Percentiles rank a stretch among this genome's conserved stretches.
Evolutionary conservation across 305 asterid species (phyloP).

Genomic region (Rubia tinctorum): DNA sequence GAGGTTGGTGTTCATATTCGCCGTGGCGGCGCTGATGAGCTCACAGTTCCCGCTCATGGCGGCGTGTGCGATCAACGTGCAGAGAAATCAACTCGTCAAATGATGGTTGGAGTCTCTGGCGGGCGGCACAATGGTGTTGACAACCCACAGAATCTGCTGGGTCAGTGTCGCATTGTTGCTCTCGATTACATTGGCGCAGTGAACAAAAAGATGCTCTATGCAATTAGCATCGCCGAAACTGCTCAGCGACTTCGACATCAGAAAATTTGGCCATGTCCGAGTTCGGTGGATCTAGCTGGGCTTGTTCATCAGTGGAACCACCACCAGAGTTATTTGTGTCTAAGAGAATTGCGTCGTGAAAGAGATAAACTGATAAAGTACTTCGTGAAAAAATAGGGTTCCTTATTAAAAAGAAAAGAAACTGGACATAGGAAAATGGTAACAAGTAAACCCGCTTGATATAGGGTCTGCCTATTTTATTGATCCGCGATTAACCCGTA

Average conservation of each 20-base stretch:
- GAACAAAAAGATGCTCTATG: conserved; percentile 88
- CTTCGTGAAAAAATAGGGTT: not conserved
- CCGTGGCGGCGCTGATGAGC: conserved; percentile 57
- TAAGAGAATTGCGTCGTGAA: conserved; percentile 73
- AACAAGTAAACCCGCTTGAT: too few relatives aligned
- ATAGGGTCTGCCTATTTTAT: too few relatives aligned
- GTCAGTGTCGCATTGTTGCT: conserved; percentile 80
- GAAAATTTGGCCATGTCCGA: conserved; percentile 59
- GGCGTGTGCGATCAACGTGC: conserved; percentile 79
- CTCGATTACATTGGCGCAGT: conserved; percentile 88
- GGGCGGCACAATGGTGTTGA: conserved; percentile 87
- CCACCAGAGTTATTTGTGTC: conserved; percentile 36
- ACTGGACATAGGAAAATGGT: too few relatives aligned
- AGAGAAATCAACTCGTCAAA: conserved; percentile 77
- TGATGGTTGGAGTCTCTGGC: conserved; percentile 96
- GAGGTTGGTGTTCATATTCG: conserved; percentile 35
- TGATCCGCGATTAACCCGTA: too few relatives aligned
- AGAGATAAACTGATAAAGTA: not conserved
- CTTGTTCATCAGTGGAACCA: conserved; percentile 31
- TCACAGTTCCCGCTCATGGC: conserved; percentile 62
- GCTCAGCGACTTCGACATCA: conserved; percentile 41
- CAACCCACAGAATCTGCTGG: conserved; percentile 92
- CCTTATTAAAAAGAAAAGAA: not conserved
- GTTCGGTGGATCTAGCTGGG: conserved; percentile 34
- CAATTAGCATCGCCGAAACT: conserved; percentile 68